These are phyloP conservation scores for Hygrophorus pudorinus DNA, from an alignment of 768 basidiomycete genomes.

Conservation along the genomic window DNA sequence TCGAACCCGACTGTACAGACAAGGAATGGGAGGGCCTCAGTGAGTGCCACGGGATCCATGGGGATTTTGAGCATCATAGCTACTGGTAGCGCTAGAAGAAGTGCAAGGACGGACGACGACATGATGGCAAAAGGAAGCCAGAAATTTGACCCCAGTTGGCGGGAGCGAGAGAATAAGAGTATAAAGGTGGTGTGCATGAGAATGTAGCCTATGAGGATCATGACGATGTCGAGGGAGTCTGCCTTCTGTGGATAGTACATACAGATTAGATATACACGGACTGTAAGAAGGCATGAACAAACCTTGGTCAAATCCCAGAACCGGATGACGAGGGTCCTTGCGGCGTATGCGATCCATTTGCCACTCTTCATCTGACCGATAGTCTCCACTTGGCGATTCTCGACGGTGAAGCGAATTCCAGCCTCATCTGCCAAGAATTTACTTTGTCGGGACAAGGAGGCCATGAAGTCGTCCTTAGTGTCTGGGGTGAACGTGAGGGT, in stretches of 20 bases:
- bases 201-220: slow-evolving; percentile 88
- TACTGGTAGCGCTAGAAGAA: slow-evolving; percentile 76
- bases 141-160: slow-evolving; percentile 66
- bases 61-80: slow-evolving; percentile 67
- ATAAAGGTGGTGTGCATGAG: slow-evolving; percentile 96
- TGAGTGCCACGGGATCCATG: slow-evolving; percentile 86
- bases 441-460: slow-evolving; percentile 17
- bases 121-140: slow-evolving; percentile 60
- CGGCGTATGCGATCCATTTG: slow-evolving; percentile 87
- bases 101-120: slow-evolving; percentile 70
- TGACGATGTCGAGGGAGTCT: slow-evolving; percentile 89
- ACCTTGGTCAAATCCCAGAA: slow-evolving; percentile 83
- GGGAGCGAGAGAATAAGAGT: slow-evolving; percentile 79
- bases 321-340: slow-evolving; percentile 58
- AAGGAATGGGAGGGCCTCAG: slow-evolving; percentile 94
- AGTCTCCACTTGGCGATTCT: slow-evolving; percentile 33
- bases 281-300: slow-evolving; percentile 9
- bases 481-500: slow-evolving; percentile 44
- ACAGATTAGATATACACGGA: not conserved
- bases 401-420: slow-evolving; percentile 39
- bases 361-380: slow-evolving; percentile 71
- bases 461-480: slow-evolving; percentile 40
- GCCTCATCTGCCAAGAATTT: slow-evolving; percentile 24
- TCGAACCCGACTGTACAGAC: slow-evolving; percentile 98
- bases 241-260: slow-evolving; percentile 51